phyloP scores from a whole-genome alignment of 2,329 filamentous ascomycete genomes.

The Alternaria atra region DNA sequence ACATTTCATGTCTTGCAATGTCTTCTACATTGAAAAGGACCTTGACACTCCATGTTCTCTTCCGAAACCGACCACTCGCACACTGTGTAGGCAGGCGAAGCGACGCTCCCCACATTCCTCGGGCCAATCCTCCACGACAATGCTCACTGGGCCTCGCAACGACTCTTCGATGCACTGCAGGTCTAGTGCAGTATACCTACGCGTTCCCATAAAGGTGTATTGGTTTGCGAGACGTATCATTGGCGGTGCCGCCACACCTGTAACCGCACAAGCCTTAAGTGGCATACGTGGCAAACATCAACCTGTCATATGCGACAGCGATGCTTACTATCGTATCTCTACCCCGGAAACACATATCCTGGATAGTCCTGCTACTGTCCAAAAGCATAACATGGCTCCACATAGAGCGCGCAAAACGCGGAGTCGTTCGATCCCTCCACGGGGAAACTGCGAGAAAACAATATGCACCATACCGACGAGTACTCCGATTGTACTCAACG shows the following conservation, averaged over 20 bases:
- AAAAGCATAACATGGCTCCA: conserved; percentile 2
- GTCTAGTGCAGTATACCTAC: conserved; percentile 7
- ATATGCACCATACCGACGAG: conserved; percentile 2
- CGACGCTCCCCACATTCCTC: conserved; percentile 3
- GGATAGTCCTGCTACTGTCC: neutral
- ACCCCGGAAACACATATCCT: conserved; percentile 2
- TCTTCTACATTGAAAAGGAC: neutral
- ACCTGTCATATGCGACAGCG: conserved; percentile 7
- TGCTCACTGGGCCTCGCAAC: conserved; percentile 7
- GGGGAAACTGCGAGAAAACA: conserved; percentile 7
- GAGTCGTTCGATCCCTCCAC: conserved; percentile 12
- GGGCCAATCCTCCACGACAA: conserved; percentile 2
- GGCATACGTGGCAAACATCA: conserved; percentile 19
- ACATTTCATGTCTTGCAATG: conserved; percentile 14
- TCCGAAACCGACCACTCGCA: conserved; percentile 1
- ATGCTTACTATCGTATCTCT: conserved; percentile 12
- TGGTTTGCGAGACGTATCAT: conserved; percentile 8
- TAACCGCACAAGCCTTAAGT: conserved; percentile 11
- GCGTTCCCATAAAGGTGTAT: conserved; percentile 2
- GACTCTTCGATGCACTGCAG: conserved; percentile 11
- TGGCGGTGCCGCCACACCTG: conserved; percentile 12
- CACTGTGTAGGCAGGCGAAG: conserved; percentile 7
- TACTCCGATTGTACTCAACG: conserved; percentile 21
- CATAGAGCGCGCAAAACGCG: conserved; percentile 1
- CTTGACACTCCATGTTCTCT: neutral